phyloP scores from a whole-genome alignment of 176 grass and related monocot genomes.

The Oryza glumipatula region DNA sequence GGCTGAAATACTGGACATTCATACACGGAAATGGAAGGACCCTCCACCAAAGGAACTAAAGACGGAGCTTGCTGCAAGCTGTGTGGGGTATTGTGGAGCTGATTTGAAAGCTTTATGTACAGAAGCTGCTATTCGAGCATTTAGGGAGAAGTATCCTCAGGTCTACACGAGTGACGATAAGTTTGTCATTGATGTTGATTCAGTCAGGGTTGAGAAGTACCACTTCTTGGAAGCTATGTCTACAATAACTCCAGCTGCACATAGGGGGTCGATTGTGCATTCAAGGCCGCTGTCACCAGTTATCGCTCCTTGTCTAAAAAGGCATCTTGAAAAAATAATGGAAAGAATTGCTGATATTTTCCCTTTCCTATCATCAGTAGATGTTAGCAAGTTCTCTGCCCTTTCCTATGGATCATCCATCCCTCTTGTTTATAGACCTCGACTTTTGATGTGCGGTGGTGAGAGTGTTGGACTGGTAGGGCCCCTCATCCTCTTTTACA shows the following conservation, averaged over 20 bases:
- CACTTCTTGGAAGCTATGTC: slow-evolving; percentile 99
- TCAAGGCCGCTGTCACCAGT: slow-evolving; percentile 83
- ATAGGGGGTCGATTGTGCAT: slow-evolving; percentile 91
- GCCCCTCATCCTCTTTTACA: slow-evolving; percentile 14
- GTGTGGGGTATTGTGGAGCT: slow-evolving; percentile 98
- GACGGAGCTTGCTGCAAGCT: slow-evolving; percentile 93
- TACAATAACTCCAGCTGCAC: slow-evolving; percentile 90
- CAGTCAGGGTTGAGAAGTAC: slow-evolving; percentile 75
- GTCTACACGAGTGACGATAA: slow-evolving; percentile 99
- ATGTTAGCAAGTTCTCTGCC: slow-evolving; percentile 69
- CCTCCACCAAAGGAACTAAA: slow-evolving; percentile 80
- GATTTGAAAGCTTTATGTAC: slow-evolving; percentile 98
- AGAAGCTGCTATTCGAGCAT: slow-evolving; percentile 94
- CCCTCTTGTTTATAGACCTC: slow-evolving; percentile 95
- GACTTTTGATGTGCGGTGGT: slow-evolving; percentile 82
- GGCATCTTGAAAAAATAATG: slow-evolving; percentile 91
- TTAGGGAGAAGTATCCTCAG: slow-evolving; percentile 98
- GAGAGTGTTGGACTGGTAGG: slow-evolving; percentile 91
- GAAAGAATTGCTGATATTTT: slow-evolving; percentile 79
- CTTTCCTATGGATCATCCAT: slow-evolving; percentile 79
- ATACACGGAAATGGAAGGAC: slow-evolving; percentile 98
- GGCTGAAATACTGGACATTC: slow-evolving; percentile 89
- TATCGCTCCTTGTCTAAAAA: slow-evolving; percentile 81
- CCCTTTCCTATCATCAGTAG: slow-evolving; percentile 68
- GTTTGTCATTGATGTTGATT: slow-evolving; percentile 98